Conservation (phyloP, 345 rosid genomes). For the Eutrema yunnanense region DNA sequence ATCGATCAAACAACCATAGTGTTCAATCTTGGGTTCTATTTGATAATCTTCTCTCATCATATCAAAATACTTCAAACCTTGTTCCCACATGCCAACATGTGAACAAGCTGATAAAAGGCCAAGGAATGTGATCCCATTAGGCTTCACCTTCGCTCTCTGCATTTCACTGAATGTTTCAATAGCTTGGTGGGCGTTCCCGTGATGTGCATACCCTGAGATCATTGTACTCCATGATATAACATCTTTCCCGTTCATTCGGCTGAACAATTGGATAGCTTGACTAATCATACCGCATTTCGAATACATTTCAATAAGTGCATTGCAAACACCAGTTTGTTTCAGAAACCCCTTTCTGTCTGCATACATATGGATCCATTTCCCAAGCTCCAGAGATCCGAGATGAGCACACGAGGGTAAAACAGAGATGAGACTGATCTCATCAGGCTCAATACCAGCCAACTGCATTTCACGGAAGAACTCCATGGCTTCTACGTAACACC, state of each 20-base stretch:
- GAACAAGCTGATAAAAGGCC: slow-evolving; percentile 50
- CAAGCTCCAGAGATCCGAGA: slow-evolving; percentile 47
- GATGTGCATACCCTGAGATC: slow-evolving; percentile 53
- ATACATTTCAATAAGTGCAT: slow-evolving; percentile 54
- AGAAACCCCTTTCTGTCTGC: slow-evolving; percentile 29
- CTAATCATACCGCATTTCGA: slow-evolving; percentile 52
- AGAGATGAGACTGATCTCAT: slow-evolving; percentile 46
- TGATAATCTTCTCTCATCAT: slow-evolving; percentile 36
- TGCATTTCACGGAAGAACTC: slow-evolving; percentile 42
- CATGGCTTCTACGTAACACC: slow-evolving; percentile 39
- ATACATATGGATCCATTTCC: slow-evolving; percentile 54
- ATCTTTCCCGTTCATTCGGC: slow-evolving; percentile 34
- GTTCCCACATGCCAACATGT: slow-evolving; percentile 41
- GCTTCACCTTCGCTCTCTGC: slow-evolving; percentile 38
- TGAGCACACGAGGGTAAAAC: slow-evolving; percentile 54
- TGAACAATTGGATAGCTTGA: slow-evolving; percentile 37
- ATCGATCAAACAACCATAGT: slow-evolving; percentile 49
- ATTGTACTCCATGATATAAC: slow-evolving; percentile 65
- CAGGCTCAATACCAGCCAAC: slow-evolving; percentile 36
- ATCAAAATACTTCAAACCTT: slow-evolving; percentile 41
- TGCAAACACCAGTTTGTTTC: slow-evolving; percentile 30
- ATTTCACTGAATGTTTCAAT: slow-evolving; percentile 37
- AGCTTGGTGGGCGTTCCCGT: slow-evolving; percentile 42
- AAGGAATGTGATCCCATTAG: slow-evolving; percentile 48
- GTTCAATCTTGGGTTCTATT: slow-evolving; percentile 47